Evolutionary conservation across 768 basidiomycete genomes (phyloP), one percentile per base, ranked within the genome.

Genomic region (Calocybe indica): DNA sequence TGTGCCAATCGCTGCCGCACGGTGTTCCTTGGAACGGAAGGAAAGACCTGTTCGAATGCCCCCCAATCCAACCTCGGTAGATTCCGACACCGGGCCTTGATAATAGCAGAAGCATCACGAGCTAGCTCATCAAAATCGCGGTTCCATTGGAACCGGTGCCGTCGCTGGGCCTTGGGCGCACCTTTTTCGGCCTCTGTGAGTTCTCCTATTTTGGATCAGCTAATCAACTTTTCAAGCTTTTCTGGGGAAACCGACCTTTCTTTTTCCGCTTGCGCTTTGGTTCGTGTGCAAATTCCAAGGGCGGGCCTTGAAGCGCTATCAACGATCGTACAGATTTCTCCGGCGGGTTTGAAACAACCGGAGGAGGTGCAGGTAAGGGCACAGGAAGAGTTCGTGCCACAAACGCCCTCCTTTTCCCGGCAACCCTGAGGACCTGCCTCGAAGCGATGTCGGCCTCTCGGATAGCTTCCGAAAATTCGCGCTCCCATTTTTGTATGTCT

Each of bases 91-190:
- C 94, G 85, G 33, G 85, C 85, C 55, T 79, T 79, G 49, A 97
- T 79, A 53, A 98, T 83, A 8, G 80, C 85, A 40, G 82, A 83
- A 0, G 85, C 85, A 58, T 98, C 95, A 46, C 86, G 79, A 22
- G 86, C 84, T 35, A 93, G 76, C 51, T 98, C 95, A 47, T 97
- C 92, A 47, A 84, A 91, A 43, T 94, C 89, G 36, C 76, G 65
- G 46, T 79, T 89, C 92, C 92, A 98, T 41, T 80, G 79, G 60
- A 92, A 91, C 46, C 84, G 74, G 41, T 82, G 77, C 12, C 88
- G 75, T 45, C 85, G 72, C 15, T 57, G 57, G 36, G 48, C 57
- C 40, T 59, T 60, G 11, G 55, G 48, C 32, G 58, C 47, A 31
- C 40, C 44, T 22, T 49, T 37, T 36, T 22, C 22, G 22, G 4